phyloP scores from a whole-genome alignment of 805 yeast species.

The Schwanniomyces vanrijiae region DNA sequence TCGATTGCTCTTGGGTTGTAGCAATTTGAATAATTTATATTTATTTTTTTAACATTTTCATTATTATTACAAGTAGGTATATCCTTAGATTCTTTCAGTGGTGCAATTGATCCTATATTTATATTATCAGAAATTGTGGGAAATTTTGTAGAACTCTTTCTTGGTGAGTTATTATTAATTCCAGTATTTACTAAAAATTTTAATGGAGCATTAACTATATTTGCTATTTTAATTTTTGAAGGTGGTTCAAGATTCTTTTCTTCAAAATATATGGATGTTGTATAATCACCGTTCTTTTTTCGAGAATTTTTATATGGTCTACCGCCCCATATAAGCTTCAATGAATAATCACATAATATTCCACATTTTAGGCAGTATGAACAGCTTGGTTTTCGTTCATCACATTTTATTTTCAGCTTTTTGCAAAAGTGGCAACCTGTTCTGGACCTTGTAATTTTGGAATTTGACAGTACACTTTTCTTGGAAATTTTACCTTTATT shows the following conservation, averaged over 20 bases:
- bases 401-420: constrained; percentile 64
- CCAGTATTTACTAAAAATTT: constrained; percentile 3
- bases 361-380: constrained; percentile 50
- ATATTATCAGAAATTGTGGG: not conserved
- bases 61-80: not conserved
- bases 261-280: constrained; percentile 2
- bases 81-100: not conserved
- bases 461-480: constrained; percentile 2
- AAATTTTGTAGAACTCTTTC: not conserved
- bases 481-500: too few relatives aligned
- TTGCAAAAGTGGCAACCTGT: constrained; percentile 65
- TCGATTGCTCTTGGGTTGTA: too few relatives aligned
- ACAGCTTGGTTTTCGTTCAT: constrained; percentile 65
- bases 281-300: constrained; percentile 19
- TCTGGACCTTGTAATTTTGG: constrained; percentile 44
- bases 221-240: not conserved
- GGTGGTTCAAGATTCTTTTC: not conserved
- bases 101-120: not conserved
- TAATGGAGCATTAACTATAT: not conserved
- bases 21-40: not conserved
- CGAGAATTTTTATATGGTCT: constrained; percentile 54
- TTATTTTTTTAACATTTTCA: not conserved
- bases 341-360: constrained; percentile 58
- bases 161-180: not conserved
- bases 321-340: constrained; percentile 74